These are phyloP conservation scores for Adansonia gregorii DNA, from an alignment of 441 rosid genomes.

Conservation along the genomic window DNA sequence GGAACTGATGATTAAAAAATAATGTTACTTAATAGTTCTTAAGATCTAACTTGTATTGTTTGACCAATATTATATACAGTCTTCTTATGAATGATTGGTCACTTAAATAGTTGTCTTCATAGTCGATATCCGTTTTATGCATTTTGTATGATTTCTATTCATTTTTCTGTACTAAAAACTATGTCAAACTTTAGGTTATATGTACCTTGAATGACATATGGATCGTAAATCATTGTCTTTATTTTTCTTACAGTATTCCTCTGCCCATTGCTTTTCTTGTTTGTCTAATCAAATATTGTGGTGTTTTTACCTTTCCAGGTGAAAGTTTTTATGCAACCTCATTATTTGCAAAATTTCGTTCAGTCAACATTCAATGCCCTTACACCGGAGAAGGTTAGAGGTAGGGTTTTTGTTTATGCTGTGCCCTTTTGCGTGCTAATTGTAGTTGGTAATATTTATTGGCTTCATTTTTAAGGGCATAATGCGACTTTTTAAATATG, in stretches of 20 bases:
- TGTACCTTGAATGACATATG: neutral
- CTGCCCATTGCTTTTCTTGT: neutral
- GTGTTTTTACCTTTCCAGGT: constrained; percentile 55
- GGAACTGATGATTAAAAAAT: neutral
- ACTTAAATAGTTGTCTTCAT: neutral
- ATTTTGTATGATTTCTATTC: neutral
- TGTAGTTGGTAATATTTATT: neutral
- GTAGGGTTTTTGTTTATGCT: constrained; percentile 36
- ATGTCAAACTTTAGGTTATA: neutral
- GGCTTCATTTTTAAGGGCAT: neutral
- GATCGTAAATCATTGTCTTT: neutral
- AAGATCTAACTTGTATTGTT: neutral
- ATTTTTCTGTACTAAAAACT: neutral
- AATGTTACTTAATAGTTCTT: constrained; percentile 4
- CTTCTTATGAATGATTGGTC: neutral
- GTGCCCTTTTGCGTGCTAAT: neutral
- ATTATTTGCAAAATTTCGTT: constrained; percentile 85
- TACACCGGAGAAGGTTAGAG: constrained; percentile 75
- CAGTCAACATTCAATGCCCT: constrained; percentile 92
- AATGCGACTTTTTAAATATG: neutral
- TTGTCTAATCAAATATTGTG: constrained; percentile 1
- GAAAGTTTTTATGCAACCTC: constrained; percentile 84
- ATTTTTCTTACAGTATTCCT: neutral
- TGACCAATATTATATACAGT: neutral
- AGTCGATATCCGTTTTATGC: neutral